Base-by-base conservation (phyloP, 768 basidiomycete genomes). In the Collybia mongolica region DNA sequence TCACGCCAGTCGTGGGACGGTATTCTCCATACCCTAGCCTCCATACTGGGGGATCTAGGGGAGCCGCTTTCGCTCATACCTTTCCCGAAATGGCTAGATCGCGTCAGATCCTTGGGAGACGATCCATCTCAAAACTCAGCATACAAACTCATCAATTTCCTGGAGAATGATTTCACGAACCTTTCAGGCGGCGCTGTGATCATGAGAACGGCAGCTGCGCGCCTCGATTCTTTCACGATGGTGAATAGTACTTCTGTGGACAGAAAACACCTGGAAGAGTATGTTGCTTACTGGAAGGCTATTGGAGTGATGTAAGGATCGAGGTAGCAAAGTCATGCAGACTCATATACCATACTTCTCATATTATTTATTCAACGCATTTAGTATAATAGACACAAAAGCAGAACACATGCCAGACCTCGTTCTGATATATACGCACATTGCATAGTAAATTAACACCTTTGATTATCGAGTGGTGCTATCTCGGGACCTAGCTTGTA, bases 1-100 rank as follows among this genome's bases (percentile, higher is more conserved):
- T 65, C 63, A 12, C 64, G 68, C 11, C 69, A 71, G 46, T 65
- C 68, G 0, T 71, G 69, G 68, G 48, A 52, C 20, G 66, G 62
- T 3, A 44, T 71, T 17, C 50, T 71, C 14, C 51, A 56, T 12
- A 54, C 59, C 46, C 55, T 72, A n/a, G 56, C 63, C 1, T 45
- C 38, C 4, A 58, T 70, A 12, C 53, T 68, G 0, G 54, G 62
- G 5, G 58, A 51, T 22, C 29, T 46, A 6, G 24, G 37, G 4
- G 54, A 40, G n/a, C 56, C 59, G 24, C 48, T 66, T 15, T 60
- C 63, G 19, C 26, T 59, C n/a, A 54, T 66, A 15, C 60, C 64
- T 1, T 65, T 65, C 44, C 20, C 47, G 0, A 56, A 66, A 32
- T 71, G 71, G 71, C 51, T 69, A 17, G 51, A 48, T 17, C 58